phyloP scores from a whole-genome alignment of 2,329 filamentous ascomycete species.

The Xylariaceae sp. region DNA sequence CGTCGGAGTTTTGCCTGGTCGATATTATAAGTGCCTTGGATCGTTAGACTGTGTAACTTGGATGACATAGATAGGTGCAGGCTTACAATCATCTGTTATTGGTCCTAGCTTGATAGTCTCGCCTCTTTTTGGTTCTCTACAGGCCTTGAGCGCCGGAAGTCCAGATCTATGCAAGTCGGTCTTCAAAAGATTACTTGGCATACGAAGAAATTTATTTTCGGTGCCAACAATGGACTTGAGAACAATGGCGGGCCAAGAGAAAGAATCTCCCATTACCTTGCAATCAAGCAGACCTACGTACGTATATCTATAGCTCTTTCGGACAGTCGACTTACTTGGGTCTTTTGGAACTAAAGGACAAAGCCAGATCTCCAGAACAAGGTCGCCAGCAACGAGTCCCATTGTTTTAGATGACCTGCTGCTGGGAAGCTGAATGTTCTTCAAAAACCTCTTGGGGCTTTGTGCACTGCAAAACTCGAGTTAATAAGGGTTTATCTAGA shows the following conservation, averaged over 20 bases:
- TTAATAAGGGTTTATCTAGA: too few relatives aligned
- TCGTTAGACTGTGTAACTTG: too few relatives aligned
- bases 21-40: slow-evolving; percentile 4
- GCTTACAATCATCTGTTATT: too few relatives aligned
- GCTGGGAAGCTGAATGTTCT: too few relatives aligned
- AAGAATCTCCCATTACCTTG: not conserved
- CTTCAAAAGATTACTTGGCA: slow-evolving; percentile 6
- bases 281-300: slow-evolving; percentile 10
- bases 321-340: not conserved
- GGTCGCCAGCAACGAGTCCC: slow-evolving; percentile 5
- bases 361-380: slow-evolving; percentile 7
- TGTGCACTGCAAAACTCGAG: too few relatives aligned
- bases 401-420: not conserved
- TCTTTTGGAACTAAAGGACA: slow-evolving; percentile 7
- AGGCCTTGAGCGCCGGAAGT: not conserved
- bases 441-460: too few relatives aligned
- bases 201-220: slow-evolving; percentile 2
- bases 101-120: not conserved
- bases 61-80: too few relatives aligned
- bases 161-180: slow-evolving; percentile 6
- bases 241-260: slow-evolving; percentile 5
- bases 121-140: not conserved
- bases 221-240: not conserved
- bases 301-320: not conserved
- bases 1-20: not conserved